Evolutionary conservation across 352 stramenopile species (phyloP).

Genomic region (Phytopythium chamaehyphon): DNA sequence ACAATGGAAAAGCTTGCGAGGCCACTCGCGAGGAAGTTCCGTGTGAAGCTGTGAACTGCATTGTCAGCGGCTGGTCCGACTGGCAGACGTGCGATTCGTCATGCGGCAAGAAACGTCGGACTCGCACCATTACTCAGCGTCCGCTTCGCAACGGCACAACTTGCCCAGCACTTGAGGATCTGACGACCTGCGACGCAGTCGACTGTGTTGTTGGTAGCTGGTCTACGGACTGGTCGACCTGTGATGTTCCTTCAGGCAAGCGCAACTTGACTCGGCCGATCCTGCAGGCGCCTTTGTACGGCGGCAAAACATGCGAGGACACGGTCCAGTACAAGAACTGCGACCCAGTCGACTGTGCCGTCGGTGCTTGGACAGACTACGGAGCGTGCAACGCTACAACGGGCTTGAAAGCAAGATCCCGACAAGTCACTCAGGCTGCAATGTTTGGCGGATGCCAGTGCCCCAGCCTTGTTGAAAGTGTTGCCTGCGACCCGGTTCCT

Average conservation of each 20-base stretch:
- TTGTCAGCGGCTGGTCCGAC: constrained; percentile 29
- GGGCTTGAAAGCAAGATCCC: constrained; percentile 31
- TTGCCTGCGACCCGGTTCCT: constrained; percentile 36
- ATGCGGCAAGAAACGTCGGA: constrained; percentile 38
- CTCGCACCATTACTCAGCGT: constrained; percentile 21
- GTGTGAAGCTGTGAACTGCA: constrained; percentile 46
- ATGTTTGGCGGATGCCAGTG: constrained; percentile 53
- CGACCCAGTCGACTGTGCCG: constrained; percentile 45
- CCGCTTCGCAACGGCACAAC: constrained; percentile 25
- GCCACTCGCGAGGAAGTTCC: constrained; percentile 27
- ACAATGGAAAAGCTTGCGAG: constrained; percentile 29
- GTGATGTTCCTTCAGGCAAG: constrained; percentile 25
- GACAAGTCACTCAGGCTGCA: constrained; percentile 31
- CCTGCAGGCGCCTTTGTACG: constrained; percentile 27
- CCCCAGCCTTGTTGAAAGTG: constrained; percentile 28
- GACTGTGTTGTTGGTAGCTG: constrained; percentile 38
- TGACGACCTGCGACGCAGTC: constrained; percentile 32
- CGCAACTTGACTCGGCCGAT: constrained; percentile 34
- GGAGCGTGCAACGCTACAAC: constrained; percentile 16
- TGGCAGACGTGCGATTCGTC: constrained; percentile 39
- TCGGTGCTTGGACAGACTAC: constrained; percentile 32
- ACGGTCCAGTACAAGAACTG: constrained; percentile 33
- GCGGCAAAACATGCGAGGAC: constrained; percentile 23
- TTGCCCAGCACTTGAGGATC: constrained; percentile 32
- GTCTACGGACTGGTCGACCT: constrained; percentile 25